Percentiles rank a stretch among this genome's conserved stretches.
Evolutionary conservation across 495 filamentous ascomycete species (phyloP).

Genomic region (Trichoderma orchidacearum): DNA sequence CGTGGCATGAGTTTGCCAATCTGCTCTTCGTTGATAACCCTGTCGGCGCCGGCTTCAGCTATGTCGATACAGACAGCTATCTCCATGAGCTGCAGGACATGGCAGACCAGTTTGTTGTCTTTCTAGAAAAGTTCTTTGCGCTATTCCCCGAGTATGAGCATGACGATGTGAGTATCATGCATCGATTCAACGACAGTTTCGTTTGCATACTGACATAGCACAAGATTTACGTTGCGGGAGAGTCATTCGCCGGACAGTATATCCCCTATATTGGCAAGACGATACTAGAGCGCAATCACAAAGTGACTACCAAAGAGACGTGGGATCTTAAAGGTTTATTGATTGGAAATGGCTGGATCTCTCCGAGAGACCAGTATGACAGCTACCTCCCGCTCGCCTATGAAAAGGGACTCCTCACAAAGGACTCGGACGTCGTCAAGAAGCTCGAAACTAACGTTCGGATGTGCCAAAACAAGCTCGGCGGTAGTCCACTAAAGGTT

Average conservation of each 20-base stretch:
- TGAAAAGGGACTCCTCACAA: constrained; percentile 53
- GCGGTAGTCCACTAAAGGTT: constrained; percentile 49
- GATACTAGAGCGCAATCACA: constrained; percentile 72
- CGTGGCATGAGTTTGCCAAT: constrained; percentile 97
- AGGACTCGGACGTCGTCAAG: constrained; percentile 47
- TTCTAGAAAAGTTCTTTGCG: constrained; percentile 79
- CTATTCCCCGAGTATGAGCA: constrained; percentile 85
- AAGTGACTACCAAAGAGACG: constrained; percentile 14
- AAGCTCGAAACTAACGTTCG: constrained; percentile 35
- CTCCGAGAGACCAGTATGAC: constrained; percentile 79
- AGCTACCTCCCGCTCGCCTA: constrained; percentile 71
- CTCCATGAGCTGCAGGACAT: constrained; percentile 76
- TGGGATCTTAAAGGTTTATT: constrained; percentile 85
- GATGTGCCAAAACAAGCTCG: constrained; percentile 49
- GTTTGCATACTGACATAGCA: background rate
- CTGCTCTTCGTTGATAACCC: constrained; percentile 94
- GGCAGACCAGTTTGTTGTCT: constrained; percentile 74
- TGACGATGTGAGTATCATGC: constrained; percentile 63
- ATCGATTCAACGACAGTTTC: background rate
- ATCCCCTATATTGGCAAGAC: constrained; percentile 90
- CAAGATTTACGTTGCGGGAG: constrained; percentile 84
- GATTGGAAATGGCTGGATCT: constrained; percentile 97
- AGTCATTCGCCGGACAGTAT: constrained; percentile 94
- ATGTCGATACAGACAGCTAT: constrained; percentile 76
- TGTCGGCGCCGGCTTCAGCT: constrained; percentile 92